Base-by-base conservation (phyloP, 768 basidiomycete genomes). In the Tulasnella sp. region DNA sequence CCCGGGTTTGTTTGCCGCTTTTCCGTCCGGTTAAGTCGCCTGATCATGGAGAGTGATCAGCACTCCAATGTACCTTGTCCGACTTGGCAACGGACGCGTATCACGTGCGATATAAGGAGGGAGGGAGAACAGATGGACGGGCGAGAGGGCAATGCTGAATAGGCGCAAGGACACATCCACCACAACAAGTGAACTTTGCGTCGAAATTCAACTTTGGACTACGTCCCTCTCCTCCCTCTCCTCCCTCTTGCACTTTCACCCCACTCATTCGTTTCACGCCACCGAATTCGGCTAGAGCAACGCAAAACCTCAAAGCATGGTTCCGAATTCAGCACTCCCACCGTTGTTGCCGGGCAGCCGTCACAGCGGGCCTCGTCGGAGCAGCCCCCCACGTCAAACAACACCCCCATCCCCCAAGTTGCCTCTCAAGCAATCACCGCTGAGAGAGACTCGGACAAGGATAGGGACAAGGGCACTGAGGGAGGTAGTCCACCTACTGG, bases 321-420 rank as follows among this genome's bases (percentile, higher is more conserved):
- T n/a, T 49, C 49, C 49, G 49, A 49, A 49, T 9, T 49, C 49
- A 49, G 49, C 49, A 49, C 49, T n/a, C 77, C 82, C 54, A 81
- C 84, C 37, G 37, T 86, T 54, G 83, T 86, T 17, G 82, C 38
- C n/a, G n/a, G n/a, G 82, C 85, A 67, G 81, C 87, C 54, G 83
- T 83, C 64, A 85, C 85, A 71, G 84, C 85, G 22, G 80, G 86
- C 67, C 85, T 83, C 4, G 79, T 85, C 29, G 85, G 85, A 31
- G 86, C 86, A 78, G 49, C 79, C 67, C 78, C 78, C 17, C 78
- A 80, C 82, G 70, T 77, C 82, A 67, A 77, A 76, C 71, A 79
- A 77, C 42, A 42, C 78, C 67, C 67, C 58, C 29, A n/a, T 72
- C 40, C n/a, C 25, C n/a, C 73, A 39, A 74, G 42, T 34, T 38